Conservation (phyloP, 345 rosid genomes). For the Eucalyptus marginata region DNA sequence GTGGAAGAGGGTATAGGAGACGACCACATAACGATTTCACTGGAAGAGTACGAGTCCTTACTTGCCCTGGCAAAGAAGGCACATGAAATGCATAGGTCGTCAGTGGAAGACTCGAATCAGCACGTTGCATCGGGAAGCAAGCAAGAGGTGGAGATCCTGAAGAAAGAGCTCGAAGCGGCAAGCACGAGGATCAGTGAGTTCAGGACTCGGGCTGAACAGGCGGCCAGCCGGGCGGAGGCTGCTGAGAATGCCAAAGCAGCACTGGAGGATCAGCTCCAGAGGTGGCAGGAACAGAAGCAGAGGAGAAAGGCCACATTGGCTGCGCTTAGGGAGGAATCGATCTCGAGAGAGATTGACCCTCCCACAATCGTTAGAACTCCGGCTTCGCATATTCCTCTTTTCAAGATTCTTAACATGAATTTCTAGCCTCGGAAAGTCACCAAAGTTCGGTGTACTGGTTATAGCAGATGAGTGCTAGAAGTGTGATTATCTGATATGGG, state of each 20-base stretch:
- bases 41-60: slow-evolving; percentile 17
- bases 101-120: background rate
- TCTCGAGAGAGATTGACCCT: background rate
- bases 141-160: slow-evolving; percentile 7
- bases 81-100: background rate
- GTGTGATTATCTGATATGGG: background rate
- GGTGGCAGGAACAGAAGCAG: slow-evolving; percentile 24
- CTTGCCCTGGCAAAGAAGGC: slow-evolving; percentile 3
- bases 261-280: slow-evolving; percentile 28
- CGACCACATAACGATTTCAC: slow-evolving; percentile 3
- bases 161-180: slow-evolving; percentile 24
- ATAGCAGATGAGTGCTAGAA: background rate
- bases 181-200: slow-evolving; percentile 16
- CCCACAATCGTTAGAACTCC: background rate
- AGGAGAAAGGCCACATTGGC: slow-evolving; percentile 31
- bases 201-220: slow-evolving; percentile 40
- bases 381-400: slow-evolving; percentile 14
- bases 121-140: background rate
- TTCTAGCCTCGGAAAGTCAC: background rate
- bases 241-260: slow-evolving; percentile 35
- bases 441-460: background rate
- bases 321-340: slow-evolving; percentile 23
- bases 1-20: background rate
- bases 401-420: slow-evolving; percentile 38
- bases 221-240: slow-evolving; percentile 28